Base-by-base conservation (phyloP, 495 filamentous ascomycete genomes). In the Aspergillus sclerotiicarbonarius region DNA sequence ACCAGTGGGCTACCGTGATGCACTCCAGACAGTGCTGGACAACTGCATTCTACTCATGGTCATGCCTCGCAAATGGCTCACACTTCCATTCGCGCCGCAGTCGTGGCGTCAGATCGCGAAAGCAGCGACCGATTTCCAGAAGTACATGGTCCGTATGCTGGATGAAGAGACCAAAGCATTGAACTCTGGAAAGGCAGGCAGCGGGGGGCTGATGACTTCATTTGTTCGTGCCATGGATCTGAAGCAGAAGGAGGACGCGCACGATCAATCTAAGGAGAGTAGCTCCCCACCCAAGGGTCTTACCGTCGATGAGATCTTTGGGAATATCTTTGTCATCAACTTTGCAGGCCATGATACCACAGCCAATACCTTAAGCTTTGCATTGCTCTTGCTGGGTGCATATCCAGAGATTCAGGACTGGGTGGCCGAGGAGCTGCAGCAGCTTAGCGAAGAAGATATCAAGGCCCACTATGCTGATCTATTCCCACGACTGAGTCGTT, bases 301-400 rank as follows among this genome's bases (percentile, higher is more conserved):
- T 9, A 48, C 45, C 3, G 9, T 48, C 18, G 12, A 48, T 13
- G 13, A 56, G 30, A 53, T 53, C 19, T 30, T 56, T 3, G 53
- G 44, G 3, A 47, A 56, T n/a, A 53, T 80, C 21, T 82, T 81
- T 46, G 87, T 84, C 58, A 85, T 89, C 62, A 76, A 72, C 31
- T 72, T 79, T 31, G 79, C 79, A 7, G 79, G 79, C 3, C 70
- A 79, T 33, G 78, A 80, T 33, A 80, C 79, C 3, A 78, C 77
- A 6, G 72, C 79, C 0, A 75, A 71, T 32, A 71, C 73, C 0
- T 51, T 82, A 30, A 67, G 70, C 7, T 80, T 66, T 56, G 61
- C 60, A 13, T 52, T 83, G 15, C 44, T 75, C 6, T 63, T 76
- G 5, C 61, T 82, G 7, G 76, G 72, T 9, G 53, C 69, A 7